Conservation (phyloP, 257 asterid genomes). For the Schizonepeta tenuifolia region DNA sequence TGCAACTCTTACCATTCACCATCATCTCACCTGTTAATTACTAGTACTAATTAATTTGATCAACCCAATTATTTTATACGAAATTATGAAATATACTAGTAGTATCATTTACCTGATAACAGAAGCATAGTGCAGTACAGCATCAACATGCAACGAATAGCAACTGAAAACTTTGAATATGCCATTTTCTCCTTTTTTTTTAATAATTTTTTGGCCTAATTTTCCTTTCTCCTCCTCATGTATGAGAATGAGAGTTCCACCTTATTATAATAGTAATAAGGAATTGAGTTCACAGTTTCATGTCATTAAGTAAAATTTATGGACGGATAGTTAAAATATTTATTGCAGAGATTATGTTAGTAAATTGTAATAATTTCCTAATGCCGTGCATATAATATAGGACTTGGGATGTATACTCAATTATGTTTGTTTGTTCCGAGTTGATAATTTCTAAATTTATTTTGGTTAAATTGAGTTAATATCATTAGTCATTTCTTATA, state of each 20-base stretch:
- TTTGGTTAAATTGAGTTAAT: not conserved
- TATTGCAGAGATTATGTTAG: not conserved
- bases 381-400: not conserved
- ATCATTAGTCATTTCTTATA: not conserved
- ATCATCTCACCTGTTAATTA: not conserved
- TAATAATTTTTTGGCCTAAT: not conserved
- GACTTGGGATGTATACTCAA: not conserved
- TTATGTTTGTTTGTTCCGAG: too few relatives aligned
- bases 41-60: too few relatives aligned
- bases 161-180: not conserved
- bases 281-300: not conserved
- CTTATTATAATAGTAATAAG: not conserved
- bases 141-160: not conserved
- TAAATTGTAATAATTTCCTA: not conserved
- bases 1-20: not conserved
- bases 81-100: not conserved
- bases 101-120: not conserved
- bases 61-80: not conserved
- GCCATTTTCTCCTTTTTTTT: not conserved
- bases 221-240: not conserved
- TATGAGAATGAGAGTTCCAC: not conserved
- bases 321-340: not conserved
- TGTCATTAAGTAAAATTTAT: not conserved
- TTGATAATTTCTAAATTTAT: too few relatives aligned
- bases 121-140: conserved; percentile 4